Conservation (phyloP, 208 protist genomes). For the Acanthamoeba sp. region DNA sequence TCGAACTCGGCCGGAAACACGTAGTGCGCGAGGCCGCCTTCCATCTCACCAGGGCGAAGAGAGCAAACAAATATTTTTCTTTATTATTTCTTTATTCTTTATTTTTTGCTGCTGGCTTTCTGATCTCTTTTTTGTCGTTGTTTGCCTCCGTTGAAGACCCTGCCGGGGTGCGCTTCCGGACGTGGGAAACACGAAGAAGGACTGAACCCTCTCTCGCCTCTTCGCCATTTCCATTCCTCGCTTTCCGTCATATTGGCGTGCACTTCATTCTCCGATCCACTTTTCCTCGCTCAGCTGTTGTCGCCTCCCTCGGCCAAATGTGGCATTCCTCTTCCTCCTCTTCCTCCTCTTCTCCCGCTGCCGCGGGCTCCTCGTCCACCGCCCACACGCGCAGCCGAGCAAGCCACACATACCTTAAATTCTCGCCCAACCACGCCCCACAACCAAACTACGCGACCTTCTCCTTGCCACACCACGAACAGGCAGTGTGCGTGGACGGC, state of each 20-base stretch:
- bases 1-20: constrained; percentile 71
- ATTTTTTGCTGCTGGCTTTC: no score
- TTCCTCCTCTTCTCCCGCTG: not conserved
- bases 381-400: not conserved
- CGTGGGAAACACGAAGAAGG: no score
- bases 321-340: not conserved
- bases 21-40: not conserved
- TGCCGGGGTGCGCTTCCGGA: no score
- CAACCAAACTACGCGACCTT: constrained; percentile 5
- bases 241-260: no score
- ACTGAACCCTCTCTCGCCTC: no score
- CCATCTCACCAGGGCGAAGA: not conserved
- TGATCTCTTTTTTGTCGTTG: no score
- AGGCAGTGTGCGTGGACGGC: not conserved
- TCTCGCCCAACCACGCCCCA: not conserved
- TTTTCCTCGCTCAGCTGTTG: no score
- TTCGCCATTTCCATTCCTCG: no score
- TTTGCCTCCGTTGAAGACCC: no score
- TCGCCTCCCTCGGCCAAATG: not conserved
- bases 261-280: no score
- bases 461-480: not conserved
- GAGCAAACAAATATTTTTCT: not conserved
- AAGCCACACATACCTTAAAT: not conserved
- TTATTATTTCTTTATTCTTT: no score
- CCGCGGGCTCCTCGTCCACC: not conserved